Conservation (phyloP, 2,329 filamentous ascomycete species). For the Pseudogymnoascus verrucosus region DNA sequence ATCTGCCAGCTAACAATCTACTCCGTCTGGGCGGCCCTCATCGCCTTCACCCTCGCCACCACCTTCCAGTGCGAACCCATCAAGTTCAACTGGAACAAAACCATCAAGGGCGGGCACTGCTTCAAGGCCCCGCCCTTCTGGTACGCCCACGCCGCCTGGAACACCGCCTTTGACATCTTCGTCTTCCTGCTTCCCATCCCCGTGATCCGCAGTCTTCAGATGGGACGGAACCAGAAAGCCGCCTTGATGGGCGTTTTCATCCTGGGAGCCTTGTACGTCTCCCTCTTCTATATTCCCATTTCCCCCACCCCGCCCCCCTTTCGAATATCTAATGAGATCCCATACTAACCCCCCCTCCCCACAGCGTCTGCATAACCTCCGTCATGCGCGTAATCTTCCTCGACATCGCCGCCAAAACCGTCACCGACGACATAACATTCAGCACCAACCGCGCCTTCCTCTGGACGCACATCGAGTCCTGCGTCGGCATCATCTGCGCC, state of each 20-base stretch:
- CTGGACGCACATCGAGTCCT: conserved; percentile 16
- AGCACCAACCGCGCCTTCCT: conserved; percentile 13
- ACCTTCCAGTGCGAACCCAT: conserved; percentile 15
- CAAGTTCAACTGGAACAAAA: conserved; percentile 13
- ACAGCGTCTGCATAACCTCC: background rate
- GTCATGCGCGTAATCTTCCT: background rate
- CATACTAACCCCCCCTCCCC: background rate
- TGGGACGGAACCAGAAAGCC: background rate
- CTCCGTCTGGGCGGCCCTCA: conserved; percentile 10
- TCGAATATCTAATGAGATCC: background rate
- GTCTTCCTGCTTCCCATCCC: background rate
- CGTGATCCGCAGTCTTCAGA: background rate
- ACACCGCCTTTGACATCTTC: background rate
- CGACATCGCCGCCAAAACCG: background rate
- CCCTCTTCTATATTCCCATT: background rate
- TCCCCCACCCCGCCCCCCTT: background rate
- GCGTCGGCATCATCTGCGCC: conserved; percentile 14
- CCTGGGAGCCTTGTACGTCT: background rate
- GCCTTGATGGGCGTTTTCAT: background rate
- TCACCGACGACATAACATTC: background rate
- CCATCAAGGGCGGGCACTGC: conserved; percentile 12
- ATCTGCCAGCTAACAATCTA: conserved; percentile 12
- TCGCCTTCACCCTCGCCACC: conserved; percentile 12
- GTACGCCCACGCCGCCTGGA: conserved; percentile 14
- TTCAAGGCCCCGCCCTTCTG: conserved; percentile 15